Evolutionary conservation across 371 early-diverging fungal genomes (phyloP).

Genomic region (Syncephalastrum racemosum): DNA sequence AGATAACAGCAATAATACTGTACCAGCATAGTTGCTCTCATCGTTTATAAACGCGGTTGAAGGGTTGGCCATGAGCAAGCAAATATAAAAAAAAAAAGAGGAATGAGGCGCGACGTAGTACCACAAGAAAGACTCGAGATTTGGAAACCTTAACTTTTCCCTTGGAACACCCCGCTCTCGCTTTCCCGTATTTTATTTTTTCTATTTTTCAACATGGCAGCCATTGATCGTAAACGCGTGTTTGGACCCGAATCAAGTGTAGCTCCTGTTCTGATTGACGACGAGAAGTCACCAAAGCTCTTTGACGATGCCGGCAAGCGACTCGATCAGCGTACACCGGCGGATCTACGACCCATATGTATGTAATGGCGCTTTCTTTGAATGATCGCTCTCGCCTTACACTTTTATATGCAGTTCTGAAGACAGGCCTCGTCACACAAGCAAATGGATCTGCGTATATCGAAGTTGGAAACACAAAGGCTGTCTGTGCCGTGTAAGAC

Average conservation of each 20-base stretch:
- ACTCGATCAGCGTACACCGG: conserved; percentile 52
- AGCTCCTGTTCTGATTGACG: conserved; percentile 57
- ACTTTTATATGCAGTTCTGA: conserved; percentile 53
- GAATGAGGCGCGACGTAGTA: too few relatives aligned
- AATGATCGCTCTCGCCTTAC: conserved; percentile 3
- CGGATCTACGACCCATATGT: conserved; percentile 67
- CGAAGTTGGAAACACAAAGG: conserved; percentile 83
- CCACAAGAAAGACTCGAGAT: not conserved
- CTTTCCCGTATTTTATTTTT: not conserved
- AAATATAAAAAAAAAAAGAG: conserved; percentile 1
- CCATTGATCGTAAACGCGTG: conserved; percentile 75
- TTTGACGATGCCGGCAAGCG: conserved; percentile 42
- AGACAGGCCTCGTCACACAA: conserved; percentile 80
- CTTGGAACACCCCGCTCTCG: too few relatives aligned
- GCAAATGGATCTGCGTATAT: conserved; percentile 92
- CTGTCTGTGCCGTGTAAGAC: conserved; percentile 88
- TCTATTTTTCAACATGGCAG: not conserved
- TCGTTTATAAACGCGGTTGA: not conserved
- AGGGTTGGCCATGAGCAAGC: too few relatives aligned
- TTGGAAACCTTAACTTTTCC: too few relatives aligned
- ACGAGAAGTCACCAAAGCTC: conserved; percentile 16
- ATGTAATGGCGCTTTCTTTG: conserved; percentile 32
- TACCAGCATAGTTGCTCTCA: conserved; percentile 25
- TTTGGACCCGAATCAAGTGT: conserved; percentile 76
- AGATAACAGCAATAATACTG: not conserved